Evolutionary conservation across 257 asterid species (phyloP).

Genomic region (Petunia axillaris): DNA sequence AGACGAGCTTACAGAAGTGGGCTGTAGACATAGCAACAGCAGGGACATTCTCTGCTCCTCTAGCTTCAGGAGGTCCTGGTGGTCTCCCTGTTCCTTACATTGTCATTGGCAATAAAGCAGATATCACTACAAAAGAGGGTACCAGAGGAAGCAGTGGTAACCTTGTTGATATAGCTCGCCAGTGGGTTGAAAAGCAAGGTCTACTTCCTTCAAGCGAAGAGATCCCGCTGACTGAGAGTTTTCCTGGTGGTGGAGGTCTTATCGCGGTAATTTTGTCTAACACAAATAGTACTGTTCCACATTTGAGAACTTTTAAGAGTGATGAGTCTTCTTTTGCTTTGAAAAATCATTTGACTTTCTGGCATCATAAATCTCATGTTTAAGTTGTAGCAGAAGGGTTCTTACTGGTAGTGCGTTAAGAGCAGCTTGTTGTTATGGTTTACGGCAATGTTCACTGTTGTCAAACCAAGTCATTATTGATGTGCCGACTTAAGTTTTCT

Average conservation of each 20-base stretch:
- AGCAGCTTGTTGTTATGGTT: not conserved
- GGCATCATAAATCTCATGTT: constrained; percentile 9
- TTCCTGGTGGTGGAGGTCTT: constrained; percentile 83
- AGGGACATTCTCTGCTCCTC: constrained; percentile 96
- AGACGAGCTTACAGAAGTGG: constrained; percentile 88
- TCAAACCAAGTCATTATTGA: not conserved
- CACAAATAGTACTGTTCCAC: not conserved
- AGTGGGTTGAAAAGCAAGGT: constrained; percentile 98
- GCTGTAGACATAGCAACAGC: constrained; percentile 85
- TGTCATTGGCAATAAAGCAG: constrained; percentile 91
- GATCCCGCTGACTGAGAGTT: constrained; percentile 82
- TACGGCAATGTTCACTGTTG: not conserved
- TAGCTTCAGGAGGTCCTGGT: constrained; percentile 90
- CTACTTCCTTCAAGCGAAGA: constrained; percentile 89
- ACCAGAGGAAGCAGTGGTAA: constrained; percentile 90
- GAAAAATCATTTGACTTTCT: not conserved
- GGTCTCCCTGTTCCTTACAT: constrained; percentile 96
- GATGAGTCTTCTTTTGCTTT: not conserved
- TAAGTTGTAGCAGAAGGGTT: constrained; percentile 36
- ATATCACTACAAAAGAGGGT: constrained; percentile 55
- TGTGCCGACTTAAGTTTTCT: not conserved
- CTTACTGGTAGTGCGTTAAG: constrained; percentile 1
- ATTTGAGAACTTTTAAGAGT: not conserved
- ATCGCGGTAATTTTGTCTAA: constrained; percentile 61
- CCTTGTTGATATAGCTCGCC: constrained; percentile 96